These are phyloP conservation scores for Quercus gilva DNA, from an alignment of 306 rosid species.

Conservation along the genomic window DNA sequence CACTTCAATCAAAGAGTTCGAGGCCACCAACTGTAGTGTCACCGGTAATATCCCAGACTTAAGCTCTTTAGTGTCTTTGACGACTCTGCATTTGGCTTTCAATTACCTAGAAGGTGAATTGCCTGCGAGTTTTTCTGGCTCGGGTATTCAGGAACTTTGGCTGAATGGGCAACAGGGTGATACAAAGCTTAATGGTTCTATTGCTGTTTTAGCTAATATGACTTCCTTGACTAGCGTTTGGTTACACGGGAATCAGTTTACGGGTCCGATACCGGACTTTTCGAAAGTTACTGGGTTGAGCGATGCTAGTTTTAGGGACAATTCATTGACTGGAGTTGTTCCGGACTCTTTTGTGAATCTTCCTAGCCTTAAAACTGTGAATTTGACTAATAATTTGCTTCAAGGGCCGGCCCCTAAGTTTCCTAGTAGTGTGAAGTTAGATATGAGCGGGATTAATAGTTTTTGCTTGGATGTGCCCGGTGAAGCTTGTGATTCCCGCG, in stretches of 20 bases:
- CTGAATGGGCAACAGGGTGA: conserved; percentile 51
- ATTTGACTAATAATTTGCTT: conserved; percentile 62
- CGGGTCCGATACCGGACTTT: conserved; percentile 78
- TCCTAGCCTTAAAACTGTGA: conserved; percentile 37
- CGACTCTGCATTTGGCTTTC: conserved; percentile 35
- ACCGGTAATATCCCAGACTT: conserved; percentile 60
- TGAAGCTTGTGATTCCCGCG: conserved; percentile 47
- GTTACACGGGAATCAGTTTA: conserved; percentile 61
- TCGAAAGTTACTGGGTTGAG: conserved; percentile 25
- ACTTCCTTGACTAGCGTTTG: conserved; percentile 40
- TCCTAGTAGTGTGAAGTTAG: conserved; percentile 28
- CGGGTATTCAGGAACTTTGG: conserved; percentile 50
- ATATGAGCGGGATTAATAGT: conserved; percentile 35
- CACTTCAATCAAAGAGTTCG: conserved; percentile 29
- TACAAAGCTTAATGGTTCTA: conserved; percentile 62
- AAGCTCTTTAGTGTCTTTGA: conserved; percentile 45
- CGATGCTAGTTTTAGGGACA: conserved; percentile 56
- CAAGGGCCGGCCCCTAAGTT: conserved; percentile 75
- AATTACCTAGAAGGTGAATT: conserved; percentile 58
- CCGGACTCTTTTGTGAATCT: conserved; percentile 52
- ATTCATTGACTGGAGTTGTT: conserved; percentile 71
- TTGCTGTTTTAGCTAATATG: conserved; percentile 58
- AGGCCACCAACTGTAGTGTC: conserved; percentile 39
- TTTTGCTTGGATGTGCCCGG: conserved; percentile 46
- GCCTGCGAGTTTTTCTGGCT: conserved; percentile 48